A percentile compares a stretch with the other conserved stretches of the same genome.
These are phyloP conservation scores for Pulveroboletus sp. DNA, from an alignment of 768 basidiomycete species.

Conservation along the genomic window DNA sequence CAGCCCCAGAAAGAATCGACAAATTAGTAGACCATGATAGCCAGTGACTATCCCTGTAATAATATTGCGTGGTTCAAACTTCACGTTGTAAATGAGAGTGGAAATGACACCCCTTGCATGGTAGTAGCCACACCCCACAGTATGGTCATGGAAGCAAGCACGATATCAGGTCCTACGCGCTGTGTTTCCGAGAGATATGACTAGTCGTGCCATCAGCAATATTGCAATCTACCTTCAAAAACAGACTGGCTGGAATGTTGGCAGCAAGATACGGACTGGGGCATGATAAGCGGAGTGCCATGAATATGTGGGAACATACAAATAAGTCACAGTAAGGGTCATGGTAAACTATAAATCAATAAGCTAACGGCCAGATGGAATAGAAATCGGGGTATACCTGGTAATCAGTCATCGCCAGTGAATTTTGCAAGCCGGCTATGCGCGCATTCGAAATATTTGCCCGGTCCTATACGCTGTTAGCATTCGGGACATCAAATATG, in stretches of 20 bases:
- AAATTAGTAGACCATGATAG: conserved; percentile 51
- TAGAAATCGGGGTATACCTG: conserved; percentile 10
- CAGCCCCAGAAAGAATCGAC: conserved; percentile 49
- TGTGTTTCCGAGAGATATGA: conserved; percentile 9
- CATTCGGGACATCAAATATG: neutral
- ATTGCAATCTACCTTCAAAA: conserved; percentile 41
- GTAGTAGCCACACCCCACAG: conserved; percentile 62
- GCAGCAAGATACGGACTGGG: conserved; percentile 46
- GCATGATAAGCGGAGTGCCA: neutral
- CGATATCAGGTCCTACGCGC: conserved; percentile 46
- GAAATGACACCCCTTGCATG: conserved; percentile 43
- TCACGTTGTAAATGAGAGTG: neutral
- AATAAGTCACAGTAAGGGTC: conserved; percentile 27
- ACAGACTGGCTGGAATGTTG: conserved; percentile 55
- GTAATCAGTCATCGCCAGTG: conserved; percentile 34
- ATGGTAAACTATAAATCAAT: conserved; percentile 29
- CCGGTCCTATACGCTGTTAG: conserved; percentile 24
- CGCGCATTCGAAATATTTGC: conserved; percentile 56
- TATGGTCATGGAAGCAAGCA: conserved; percentile 56
- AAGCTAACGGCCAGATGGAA: neutral
- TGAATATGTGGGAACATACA: conserved; percentile 13
- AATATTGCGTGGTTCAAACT: neutral
- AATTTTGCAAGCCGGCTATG: conserved; percentile 55
- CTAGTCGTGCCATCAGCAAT: neutral
- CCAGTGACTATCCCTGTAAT: conserved; percentile 39